Evolutionary conservation across 495 filamentous ascomycete genomes (phyloP).

Genomic region (Penicillium salamii): DNA sequence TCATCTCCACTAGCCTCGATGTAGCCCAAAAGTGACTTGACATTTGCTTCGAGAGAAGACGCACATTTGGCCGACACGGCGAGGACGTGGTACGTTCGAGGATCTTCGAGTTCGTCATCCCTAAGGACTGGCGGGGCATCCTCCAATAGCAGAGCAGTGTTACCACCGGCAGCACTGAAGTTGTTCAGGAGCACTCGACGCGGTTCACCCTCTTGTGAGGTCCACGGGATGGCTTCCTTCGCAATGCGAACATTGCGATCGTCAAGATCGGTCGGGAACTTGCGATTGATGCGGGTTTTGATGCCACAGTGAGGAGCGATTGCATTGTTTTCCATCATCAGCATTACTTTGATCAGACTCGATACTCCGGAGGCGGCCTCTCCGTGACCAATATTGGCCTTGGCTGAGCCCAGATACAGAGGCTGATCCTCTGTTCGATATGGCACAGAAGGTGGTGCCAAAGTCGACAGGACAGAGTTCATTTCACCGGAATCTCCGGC

Average conservation of each 20-base stretch:
- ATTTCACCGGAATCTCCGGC: constrained; percentile 36
- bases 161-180: constrained; percentile 34
- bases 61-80: constrained; percentile 30
- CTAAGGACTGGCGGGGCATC: constrained; percentile 9
- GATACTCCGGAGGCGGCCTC: constrained; percentile 32
- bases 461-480: constrained; percentile 28
- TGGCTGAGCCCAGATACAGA: constrained; percentile 29
- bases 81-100: constrained; percentile 14
- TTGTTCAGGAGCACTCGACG: constrained; percentile 29
- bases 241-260: constrained; percentile 31
- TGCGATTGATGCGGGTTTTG: constrained; percentile 24
- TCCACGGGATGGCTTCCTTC: not conserved
- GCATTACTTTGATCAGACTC: constrained; percentile 27
- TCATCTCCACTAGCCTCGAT: constrained; percentile 48
- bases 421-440: constrained; percentile 2
- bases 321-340: constrained; percentile 3
- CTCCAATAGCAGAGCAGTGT: constrained; percentile 31
- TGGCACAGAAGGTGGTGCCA: constrained; percentile 29
- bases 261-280: not conserved
- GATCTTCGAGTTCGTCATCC: constrained; percentile 8
- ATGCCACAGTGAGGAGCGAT: constrained; percentile 28
- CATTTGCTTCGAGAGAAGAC: constrained; percentile 29
- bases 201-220: not conserved
- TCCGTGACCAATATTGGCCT: constrained; percentile 40
- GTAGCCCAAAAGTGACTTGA: constrained; percentile 31